Evolutionary conservation across 441 rosid species (phyloP).

Genomic region (Erodium texanum): DNA sequence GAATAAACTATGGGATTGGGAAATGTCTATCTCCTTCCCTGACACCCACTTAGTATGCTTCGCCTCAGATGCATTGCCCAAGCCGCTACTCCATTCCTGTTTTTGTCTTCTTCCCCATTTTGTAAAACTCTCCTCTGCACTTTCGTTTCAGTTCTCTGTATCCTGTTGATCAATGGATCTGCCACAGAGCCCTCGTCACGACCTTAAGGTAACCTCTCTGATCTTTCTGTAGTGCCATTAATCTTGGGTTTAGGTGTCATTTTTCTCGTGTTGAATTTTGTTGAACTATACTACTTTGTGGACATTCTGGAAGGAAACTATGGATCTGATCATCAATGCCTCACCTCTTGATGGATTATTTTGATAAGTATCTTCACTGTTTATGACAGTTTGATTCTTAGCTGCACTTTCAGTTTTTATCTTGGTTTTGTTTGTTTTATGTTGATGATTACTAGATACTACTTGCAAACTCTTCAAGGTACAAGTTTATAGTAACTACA

Average conservation of each 20-base stretch:
- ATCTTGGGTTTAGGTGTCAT: slow-evolving; percentile 2
- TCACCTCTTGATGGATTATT: neutral
- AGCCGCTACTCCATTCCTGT: slow-evolving; percentile 11
- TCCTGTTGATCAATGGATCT: slow-evolving; percentile 23
- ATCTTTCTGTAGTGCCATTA: neutral
- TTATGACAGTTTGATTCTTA: no score
- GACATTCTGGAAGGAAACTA: neutral
- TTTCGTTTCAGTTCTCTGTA: neutral
- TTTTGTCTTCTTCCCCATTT: neutral
- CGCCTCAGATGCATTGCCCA: slow-evolving; percentile 14
- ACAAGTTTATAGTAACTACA: no score
- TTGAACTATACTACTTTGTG: neutral
- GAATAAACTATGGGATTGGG: slow-evolving; percentile 11
- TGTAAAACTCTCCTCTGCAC: neutral
- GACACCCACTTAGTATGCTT: neutral
- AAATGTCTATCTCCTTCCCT: slow-evolving; percentile 1
- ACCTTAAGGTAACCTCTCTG: slow-evolving; percentile 22
- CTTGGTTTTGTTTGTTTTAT: no score
- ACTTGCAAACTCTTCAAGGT: no score
- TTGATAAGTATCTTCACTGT: neutral
- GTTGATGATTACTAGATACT: no score
- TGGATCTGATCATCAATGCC: neutral
- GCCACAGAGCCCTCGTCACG: slow-evolving; percentile 14
- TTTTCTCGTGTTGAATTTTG: neutral
- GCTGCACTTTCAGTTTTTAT: no score